phyloP scores from a whole-genome alignment of 2,329 filamentous ascomycete species.

The Cladobotryum mycophilum region DNA sequence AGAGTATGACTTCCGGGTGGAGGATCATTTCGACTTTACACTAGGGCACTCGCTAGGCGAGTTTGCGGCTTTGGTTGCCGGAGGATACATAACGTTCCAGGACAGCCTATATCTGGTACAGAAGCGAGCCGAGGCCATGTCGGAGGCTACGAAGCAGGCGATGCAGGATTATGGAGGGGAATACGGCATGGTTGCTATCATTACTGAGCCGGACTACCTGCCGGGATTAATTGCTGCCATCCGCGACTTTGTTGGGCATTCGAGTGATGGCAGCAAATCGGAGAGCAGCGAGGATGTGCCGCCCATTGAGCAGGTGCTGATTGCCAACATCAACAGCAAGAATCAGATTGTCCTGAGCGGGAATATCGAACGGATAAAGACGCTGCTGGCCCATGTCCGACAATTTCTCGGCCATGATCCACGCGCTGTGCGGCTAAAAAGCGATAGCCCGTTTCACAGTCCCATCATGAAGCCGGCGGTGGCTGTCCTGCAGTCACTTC shows the following conservation, averaged over 20 bases:
- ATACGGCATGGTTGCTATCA: conserved; percentile 90
- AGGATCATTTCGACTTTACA: conserved; percentile 69
- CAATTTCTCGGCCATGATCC: conserved; percentile 92
- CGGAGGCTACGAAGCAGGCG: conserved; percentile 63
- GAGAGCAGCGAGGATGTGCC: conserved; percentile 63
- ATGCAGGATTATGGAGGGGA: conserved; percentile 64
- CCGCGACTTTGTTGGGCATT: conserved; percentile 69
- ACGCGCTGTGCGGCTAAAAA: conserved; percentile 76
- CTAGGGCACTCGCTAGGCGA: conserved; percentile 90
- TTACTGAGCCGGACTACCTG: conserved; percentile 79
- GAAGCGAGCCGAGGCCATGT: conserved; percentile 76
- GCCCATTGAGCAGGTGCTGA: conserved; percentile 77
- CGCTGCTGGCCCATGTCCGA: conserved; percentile 74
- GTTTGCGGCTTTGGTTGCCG: conserved; percentile 83
- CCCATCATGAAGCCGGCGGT: conserved; percentile 86
- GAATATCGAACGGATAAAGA: conserved; percentile 74
- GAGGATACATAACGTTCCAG: conserved; percentile 69
- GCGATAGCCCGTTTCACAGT: conserved; percentile 85
- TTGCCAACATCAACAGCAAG: conserved; percentile 92
- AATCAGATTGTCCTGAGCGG: conserved; percentile 95
- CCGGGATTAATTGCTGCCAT: conserved; percentile 64
- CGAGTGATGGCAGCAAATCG: conserved; percentile 56
- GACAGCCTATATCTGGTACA: conserved; percentile 75
- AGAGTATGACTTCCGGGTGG: conserved; percentile 71
- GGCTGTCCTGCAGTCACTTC: conserved; percentile 61